Conservation (phyloP, 1,284 basidiomycete genomes). For the Naganishia albida region DNA sequence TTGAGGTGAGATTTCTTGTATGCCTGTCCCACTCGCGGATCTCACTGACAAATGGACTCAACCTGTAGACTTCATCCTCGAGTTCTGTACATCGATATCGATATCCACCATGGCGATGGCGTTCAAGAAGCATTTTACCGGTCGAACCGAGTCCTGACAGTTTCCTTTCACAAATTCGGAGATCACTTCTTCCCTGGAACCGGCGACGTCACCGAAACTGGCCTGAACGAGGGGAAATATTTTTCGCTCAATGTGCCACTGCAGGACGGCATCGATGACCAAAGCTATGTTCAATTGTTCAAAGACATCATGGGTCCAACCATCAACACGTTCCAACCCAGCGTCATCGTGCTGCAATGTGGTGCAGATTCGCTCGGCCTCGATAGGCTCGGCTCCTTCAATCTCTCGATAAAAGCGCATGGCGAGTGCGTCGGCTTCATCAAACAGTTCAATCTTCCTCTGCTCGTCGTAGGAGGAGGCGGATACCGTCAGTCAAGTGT, state of each 20-base stretch:
- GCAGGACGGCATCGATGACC: slow-evolving; percentile 95
- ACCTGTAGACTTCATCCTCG: slow-evolving; percentile 77
- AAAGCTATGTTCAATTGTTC: slow-evolving; percentile 92
- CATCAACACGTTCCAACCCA: slow-evolving; percentile 84
- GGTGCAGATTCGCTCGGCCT: slow-evolving; percentile 95
- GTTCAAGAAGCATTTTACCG: slow-evolving; percentile 98
- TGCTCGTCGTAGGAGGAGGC: slow-evolving; percentile 89
- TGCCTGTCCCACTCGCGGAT: too few relatives aligned
- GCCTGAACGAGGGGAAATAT: slow-evolving; percentile 84
- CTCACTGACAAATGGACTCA: background rate
- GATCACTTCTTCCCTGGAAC: slow-evolving; percentile 98
- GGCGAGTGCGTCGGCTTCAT: slow-evolving; percentile 98
- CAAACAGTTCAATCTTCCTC: slow-evolving; percentile 83
- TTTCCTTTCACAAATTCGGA: slow-evolving; percentile 99
- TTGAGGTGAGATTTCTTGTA: slow-evolving; percentile 63
- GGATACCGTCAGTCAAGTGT: slow-evolving; percentile 86
- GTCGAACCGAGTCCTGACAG: slow-evolving; percentile 95
- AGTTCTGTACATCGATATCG: slow-evolving; percentile 94
- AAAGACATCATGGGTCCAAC: slow-evolving; percentile 95
- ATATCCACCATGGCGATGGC: slow-evolving; percentile 95
- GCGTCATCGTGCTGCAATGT: slow-evolving; percentile 92
- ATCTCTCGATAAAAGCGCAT: slow-evolving; percentile 97
- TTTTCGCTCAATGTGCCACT: slow-evolving; percentile 95
- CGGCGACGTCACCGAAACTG: slow-evolving; percentile 85
- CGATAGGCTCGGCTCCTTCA: slow-evolving; percentile 94